These are phyloP conservation scores for Rozella allomycis DNA, from an alignment of 371 early-diverging fungal genomes.

Conservation along the genomic window DNA sequence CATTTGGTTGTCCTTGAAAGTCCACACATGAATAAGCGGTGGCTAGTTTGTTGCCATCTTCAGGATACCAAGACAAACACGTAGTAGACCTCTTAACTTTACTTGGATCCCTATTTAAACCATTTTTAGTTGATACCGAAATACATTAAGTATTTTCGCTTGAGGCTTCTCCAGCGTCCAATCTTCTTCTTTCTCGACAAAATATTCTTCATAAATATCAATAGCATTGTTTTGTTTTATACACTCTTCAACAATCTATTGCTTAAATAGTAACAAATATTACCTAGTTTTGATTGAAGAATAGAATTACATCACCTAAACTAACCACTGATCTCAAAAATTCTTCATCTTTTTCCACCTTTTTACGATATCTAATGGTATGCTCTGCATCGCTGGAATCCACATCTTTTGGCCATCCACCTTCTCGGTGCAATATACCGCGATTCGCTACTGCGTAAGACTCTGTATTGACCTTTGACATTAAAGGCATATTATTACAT, in stretches of 20 bases:
- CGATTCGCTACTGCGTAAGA: constrained; percentile 13
- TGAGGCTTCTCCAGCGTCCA: constrained; percentile 14
- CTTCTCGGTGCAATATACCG: constrained; percentile 26
- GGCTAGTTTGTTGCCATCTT: constrained; percentile 29
- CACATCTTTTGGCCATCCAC: constrained; percentile 38
- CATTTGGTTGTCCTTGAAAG: constrained; percentile 21
- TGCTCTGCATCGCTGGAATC: constrained; percentile 30
- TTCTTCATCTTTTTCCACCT: constrained; percentile 37
- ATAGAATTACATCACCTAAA: constrained; percentile 12
- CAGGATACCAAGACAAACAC: constrained; percentile 30
- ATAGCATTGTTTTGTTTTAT: constrained; percentile 37
- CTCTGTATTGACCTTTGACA: constrained; percentile 27
- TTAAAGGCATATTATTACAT: constrained; percentile 8
- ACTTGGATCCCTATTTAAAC: constrained; percentile 19
- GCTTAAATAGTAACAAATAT: background rate
- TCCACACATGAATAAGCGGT: constrained; percentile 27
- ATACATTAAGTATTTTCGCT: constrained; percentile 25
- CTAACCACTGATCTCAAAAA: constrained; percentile 19
- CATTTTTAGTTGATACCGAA: constrained; percentile 7
- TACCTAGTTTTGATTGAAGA: background rate
- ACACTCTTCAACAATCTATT: constrained; percentile 23
- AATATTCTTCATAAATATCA: constrained; percentile 35
- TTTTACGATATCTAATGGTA: constrained; percentile 29
- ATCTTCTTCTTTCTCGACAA: constrained; percentile 15
- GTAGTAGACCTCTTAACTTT: constrained; percentile 19